Evolutionary conservation across 495 filamentous ascomycete genomes (phyloP).

Genomic region (Podospora anserina): DNA sequence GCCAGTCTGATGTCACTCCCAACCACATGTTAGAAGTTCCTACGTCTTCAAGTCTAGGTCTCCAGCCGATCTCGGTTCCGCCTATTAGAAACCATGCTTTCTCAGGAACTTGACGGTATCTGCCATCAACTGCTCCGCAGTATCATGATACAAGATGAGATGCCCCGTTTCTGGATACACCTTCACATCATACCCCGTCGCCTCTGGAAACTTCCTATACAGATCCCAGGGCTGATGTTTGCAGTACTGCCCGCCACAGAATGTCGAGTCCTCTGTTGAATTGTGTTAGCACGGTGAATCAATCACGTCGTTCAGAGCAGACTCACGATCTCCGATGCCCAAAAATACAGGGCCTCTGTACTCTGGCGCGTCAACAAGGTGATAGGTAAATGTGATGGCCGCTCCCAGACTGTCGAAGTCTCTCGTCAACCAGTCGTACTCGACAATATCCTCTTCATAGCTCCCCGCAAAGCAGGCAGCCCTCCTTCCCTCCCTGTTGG

Average conservation of each 20-base stretch:
- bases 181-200: not conserved
- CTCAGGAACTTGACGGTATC: not conserved
- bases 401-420: not conserved
- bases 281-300: not conserved
- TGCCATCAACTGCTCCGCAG: not conserved
- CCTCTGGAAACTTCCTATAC: not conserved
- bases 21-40: not conserved
- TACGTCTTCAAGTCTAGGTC: not conserved
- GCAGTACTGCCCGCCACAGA: not conserved
- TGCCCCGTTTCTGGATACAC: not conserved
- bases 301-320: not conserved
- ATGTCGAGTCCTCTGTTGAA: not conserved
- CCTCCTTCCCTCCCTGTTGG: not conserved
- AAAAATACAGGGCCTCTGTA: not conserved
- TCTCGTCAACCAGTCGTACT: not conserved
- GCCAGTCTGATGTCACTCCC: not conserved
- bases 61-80: no score
- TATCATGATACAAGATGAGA: not conserved
- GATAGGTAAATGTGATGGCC: not conserved
- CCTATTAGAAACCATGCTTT: not conserved
- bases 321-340: not conserved
- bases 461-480: not conserved
- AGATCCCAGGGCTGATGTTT: not conserved
- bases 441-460: not conserved
- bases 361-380: not conserved